These are phyloP conservation scores for Westerdykella ornata DNA, from an alignment of 2,329 filamentous ascomycete genomes.

Conservation along the genomic window DNA sequence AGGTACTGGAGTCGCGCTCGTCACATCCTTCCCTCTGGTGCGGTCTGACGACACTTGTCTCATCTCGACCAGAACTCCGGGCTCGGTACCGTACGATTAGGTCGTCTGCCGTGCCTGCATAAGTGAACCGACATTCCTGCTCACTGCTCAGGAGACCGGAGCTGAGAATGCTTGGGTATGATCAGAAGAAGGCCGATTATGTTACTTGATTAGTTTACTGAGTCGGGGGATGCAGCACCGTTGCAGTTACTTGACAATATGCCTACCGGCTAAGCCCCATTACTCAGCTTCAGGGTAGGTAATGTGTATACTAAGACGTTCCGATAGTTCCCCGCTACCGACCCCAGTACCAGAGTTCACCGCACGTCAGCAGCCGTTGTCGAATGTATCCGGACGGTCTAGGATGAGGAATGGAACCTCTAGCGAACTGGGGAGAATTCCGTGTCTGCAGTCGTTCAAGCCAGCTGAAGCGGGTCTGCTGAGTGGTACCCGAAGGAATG, in stretches of 20 bases:
- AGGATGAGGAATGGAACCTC: too few species aligned
- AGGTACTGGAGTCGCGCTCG: neutral
- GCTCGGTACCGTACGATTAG: constrained; percentile 1
- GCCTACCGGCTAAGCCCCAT: constrained; percentile 12
- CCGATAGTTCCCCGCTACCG: constrained; percentile 4
- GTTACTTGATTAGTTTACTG: constrained; percentile 8
- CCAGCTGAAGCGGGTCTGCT: too few species aligned
- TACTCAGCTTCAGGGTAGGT: constrained; percentile 25
- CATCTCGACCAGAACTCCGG: constrained; percentile 10
- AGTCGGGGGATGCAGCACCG: constrained; percentile 3
- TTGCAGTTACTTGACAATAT: constrained; percentile 6
- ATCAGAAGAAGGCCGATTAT: constrained; percentile 4
- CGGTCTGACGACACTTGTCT: constrained; percentile 11
- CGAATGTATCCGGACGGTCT: constrained; percentile 7
- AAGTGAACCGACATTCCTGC: constrained; percentile 1
- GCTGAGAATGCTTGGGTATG: neutral
- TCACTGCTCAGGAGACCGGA: constrained; percentile 1
- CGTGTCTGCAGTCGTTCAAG: too few species aligned
- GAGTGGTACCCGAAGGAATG: too few species aligned
- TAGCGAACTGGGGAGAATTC: too few species aligned
- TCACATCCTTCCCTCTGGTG: neutral
- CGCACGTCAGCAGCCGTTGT: constrained; percentile 12
- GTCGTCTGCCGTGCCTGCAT: constrained; percentile 7
- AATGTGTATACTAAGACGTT: too few species aligned
- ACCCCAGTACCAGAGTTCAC: constrained; percentile 19